phyloP scores from a whole-genome alignment of 352 stramenopile genomes.

The Globisporangium camurandrum region DNA sequence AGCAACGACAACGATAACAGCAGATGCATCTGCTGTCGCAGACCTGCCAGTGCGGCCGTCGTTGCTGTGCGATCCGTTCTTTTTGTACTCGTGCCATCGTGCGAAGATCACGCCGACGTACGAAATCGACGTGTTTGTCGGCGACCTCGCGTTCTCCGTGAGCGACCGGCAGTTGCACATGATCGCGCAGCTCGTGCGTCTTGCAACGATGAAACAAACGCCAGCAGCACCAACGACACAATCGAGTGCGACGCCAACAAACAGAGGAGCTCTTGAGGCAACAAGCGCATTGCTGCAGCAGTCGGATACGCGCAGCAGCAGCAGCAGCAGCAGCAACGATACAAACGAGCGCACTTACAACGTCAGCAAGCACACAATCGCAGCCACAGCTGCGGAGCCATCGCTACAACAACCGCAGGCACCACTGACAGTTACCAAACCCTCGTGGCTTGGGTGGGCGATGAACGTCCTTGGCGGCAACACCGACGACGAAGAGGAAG shows the following conservation, averaged over 20 bases:
- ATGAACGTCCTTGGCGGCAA: slow-evolving; percentile 46
- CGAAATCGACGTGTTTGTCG: slow-evolving; percentile 67
- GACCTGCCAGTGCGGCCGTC: slow-evolving; percentile 31
- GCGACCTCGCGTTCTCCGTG: slow-evolving; percentile 65
- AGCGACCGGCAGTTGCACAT: slow-evolving; percentile 79
- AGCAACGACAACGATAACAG: slow-evolving; percentile 5
- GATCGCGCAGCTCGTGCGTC: slow-evolving; percentile 59
- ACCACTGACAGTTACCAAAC: slow-evolving; percentile 1
- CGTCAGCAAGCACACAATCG: no score
- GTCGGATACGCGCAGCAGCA: not conserved
- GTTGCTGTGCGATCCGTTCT: slow-evolving; percentile 53
- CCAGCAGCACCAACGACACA: slow-evolving; percentile 1
- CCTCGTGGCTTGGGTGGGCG: slow-evolving; percentile 63
- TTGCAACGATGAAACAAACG: slow-evolving; percentile 23
- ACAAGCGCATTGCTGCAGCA: not conserved
- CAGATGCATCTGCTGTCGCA: not conserved
- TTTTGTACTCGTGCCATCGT: slow-evolving; percentile 51
- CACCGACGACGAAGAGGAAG: slow-evolving; percentile 53
- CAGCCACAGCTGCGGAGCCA: not conserved
- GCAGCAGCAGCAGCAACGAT: not conserved
- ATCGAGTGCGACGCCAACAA: not conserved
- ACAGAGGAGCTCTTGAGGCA: not conserved
- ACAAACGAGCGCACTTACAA: not conserved
- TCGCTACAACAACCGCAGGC: not conserved
- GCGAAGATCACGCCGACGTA: slow-evolving; percentile 33